Conservation (phyloP, 2,329 filamentous ascomycete genomes). For the Microsporum canis region DNA sequence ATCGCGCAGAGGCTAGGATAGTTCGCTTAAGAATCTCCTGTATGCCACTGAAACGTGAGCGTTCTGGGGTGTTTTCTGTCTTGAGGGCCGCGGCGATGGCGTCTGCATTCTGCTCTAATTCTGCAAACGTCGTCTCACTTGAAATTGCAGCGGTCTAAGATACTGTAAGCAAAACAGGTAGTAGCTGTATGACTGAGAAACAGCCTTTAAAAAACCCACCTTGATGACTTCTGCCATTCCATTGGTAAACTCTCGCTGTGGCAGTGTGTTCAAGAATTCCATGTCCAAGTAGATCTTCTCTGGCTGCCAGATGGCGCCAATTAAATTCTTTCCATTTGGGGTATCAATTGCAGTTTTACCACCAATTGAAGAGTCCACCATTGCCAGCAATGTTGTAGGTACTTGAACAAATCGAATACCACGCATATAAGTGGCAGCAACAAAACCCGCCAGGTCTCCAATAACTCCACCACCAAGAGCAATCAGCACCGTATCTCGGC, state of each 20-base stretch:
- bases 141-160: constrained; percentile 84
- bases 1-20: constrained; percentile 78
- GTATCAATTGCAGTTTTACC: constrained; percentile 98
- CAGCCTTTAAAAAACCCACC: constrained; percentile 20
- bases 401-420: constrained; percentile 94
- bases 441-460: constrained; percentile 94
- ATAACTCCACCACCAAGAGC: constrained; percentile 93
- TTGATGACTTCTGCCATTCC: constrained; percentile 98
- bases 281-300: constrained; percentile 89
- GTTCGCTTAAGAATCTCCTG: constrained; percentile 60
- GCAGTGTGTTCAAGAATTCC: constrained; percentile 79
- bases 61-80: constrained; percentile 44
- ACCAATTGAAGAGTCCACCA: constrained; percentile 98
- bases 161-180: constrained; percentile 14
- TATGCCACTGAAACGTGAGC: constrained; percentile 58
- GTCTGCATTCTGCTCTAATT: constrained; percentile 70
- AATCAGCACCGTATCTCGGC: constrained; percentile 86
- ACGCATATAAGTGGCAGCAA: constrained; percentile 97
- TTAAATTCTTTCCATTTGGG: constrained; percentile 86
- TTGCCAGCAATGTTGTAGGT: constrained; percentile 83
- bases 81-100: constrained; percentile 63
- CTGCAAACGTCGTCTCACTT: constrained; percentile 73
- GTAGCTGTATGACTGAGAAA: not conserved
- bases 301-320: constrained; percentile 95
- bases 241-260: constrained; percentile 88